Conservation (phyloP, 306 rosid genomes). For the Gillenia trifoliata region DNA sequence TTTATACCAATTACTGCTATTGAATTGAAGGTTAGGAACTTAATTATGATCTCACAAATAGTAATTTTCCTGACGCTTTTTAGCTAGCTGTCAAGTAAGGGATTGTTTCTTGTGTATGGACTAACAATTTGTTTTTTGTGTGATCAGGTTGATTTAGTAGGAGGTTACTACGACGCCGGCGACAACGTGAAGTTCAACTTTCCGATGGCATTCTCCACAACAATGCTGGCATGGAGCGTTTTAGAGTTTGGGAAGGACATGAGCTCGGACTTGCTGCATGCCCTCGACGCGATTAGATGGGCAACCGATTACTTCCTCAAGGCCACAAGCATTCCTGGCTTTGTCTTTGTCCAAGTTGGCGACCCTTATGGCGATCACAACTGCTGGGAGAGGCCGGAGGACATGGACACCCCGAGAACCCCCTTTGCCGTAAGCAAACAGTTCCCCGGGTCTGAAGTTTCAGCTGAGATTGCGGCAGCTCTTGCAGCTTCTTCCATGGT, state of each 20-base stretch:
- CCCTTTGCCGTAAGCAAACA: slow-evolving; percentile 19
- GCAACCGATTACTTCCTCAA: slow-evolving; percentile 18
- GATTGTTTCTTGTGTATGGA: too few relatives aligned
- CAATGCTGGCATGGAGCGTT: slow-evolving; percentile 17
- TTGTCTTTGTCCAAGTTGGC: slow-evolving; percentile 15
- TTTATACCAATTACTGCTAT: background rate
- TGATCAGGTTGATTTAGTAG: slow-evolving; percentile 17
- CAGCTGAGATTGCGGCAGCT: slow-evolving; percentile 25
- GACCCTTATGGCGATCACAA: slow-evolving; percentile 13
- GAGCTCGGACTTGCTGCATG: slow-evolving; percentile 11
- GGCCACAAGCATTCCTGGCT: slow-evolving; percentile 19
- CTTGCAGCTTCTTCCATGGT: slow-evolving; percentile 29
- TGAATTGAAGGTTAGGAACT: background rate
- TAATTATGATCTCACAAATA: background rate
- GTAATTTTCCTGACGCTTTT: too few relatives aligned
- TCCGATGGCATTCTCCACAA: slow-evolving; percentile 22
- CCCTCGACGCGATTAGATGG: slow-evolving; percentile 14
- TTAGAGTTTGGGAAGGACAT: slow-evolving; percentile 15
- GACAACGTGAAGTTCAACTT: slow-evolving; percentile 25
- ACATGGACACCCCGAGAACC: slow-evolving; percentile 16
- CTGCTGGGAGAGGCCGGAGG: slow-evolving; percentile 21
- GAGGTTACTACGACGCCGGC: slow-evolving; percentile 17
- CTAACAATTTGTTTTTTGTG: background rate
- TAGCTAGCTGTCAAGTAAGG: too few relatives aligned
- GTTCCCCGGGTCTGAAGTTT: slow-evolving; percentile 24